phyloP scores from a whole-genome alignment of 2,329 filamentous ascomycete species.

The Calonectria pauciramosa region DNA sequence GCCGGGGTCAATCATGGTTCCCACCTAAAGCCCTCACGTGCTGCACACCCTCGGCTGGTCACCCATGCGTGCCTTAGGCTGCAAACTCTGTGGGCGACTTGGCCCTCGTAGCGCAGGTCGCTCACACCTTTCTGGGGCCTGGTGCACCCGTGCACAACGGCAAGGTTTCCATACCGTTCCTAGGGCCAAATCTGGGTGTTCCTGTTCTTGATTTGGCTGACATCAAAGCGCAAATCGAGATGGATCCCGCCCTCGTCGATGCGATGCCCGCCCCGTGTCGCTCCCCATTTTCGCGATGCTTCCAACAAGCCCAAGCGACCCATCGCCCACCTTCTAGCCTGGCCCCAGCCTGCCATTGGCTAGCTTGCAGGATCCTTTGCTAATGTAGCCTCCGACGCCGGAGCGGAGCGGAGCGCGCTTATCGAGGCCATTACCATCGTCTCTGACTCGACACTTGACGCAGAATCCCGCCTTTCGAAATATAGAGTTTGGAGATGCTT shows the following conservation, averaged over 20 bases:
- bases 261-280: not conserved
- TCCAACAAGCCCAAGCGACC: not conserved
- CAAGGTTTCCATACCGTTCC: slow-evolving; percentile 17
- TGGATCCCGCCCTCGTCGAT: not conserved
- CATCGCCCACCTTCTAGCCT: not conserved
- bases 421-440: slow-evolving; percentile 10
- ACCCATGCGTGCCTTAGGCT: slow-evolving; percentile 13
- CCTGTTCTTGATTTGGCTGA: not conserved
- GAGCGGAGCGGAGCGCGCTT: slow-evolving; percentile 27
- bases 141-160: not conserved
- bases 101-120: not conserved
- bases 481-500: slow-evolving; percentile 6
- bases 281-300: not conserved
- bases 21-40: slow-evolving; percentile 10
- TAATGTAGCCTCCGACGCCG: slow-evolving; percentile 12
- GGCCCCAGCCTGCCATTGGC: slow-evolving; percentile 2
- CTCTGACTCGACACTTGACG: slow-evolving; percentile 10
- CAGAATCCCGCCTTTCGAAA: not conserved
- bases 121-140: not conserved
- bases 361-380: not conserved
- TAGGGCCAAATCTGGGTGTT: slow-evolving; percentile 2
- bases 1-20: not conserved
- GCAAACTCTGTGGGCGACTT: not conserved
- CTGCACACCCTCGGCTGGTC: not conserved
- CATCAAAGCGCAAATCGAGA: slow-evolving; percentile 3